These are phyloP conservation scores for Xylaria sp. DNA, from an alignment of 2,329 filamentous ascomycete species.

Conservation along the genomic window DNA sequence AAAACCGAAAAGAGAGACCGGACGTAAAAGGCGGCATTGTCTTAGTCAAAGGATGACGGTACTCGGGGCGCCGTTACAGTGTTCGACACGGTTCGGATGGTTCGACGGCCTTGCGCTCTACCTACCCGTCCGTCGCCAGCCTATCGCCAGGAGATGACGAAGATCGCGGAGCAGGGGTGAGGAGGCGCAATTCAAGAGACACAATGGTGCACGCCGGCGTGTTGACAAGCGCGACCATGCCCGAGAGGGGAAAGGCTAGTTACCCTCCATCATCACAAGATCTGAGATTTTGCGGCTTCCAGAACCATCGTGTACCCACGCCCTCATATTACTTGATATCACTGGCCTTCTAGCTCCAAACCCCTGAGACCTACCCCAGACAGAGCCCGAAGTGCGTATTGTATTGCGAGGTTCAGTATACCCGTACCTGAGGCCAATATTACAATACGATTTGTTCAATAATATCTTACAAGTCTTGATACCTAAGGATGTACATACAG, in stretches of 20 bases:
- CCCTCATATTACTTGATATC: conserved; percentile 1
- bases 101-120: conserved; percentile 13
- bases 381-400: not conserved
- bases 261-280: conserved; percentile 29
- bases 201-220: conserved; percentile 22
- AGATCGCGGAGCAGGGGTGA: conserved; percentile 24
- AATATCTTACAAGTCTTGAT: not conserved
- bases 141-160: not conserved
- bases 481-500: not conserved
- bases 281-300: conserved; percentile 30
- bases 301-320: conserved; percentile 26
- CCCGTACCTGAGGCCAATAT: not conserved
- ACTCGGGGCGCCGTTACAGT: conserved; percentile 26
- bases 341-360: conserved; percentile 14
- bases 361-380: conserved; percentile 9
- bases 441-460: too few relatives aligned
- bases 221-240: conserved; percentile 23
- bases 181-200: conserved; percentile 20
- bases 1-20: conserved; percentile 32
- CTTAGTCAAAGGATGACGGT: conserved; percentile 30
- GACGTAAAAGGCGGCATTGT: conserved; percentile 14
- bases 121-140: not conserved
- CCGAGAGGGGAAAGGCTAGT: conserved; percentile 24
- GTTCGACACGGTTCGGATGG: conserved; percentile 22
- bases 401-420: conserved; percentile 7